Base-by-base conservation (phyloP, 1,139 yeast genomes). In the Sugiyamaella novakii region DNA sequence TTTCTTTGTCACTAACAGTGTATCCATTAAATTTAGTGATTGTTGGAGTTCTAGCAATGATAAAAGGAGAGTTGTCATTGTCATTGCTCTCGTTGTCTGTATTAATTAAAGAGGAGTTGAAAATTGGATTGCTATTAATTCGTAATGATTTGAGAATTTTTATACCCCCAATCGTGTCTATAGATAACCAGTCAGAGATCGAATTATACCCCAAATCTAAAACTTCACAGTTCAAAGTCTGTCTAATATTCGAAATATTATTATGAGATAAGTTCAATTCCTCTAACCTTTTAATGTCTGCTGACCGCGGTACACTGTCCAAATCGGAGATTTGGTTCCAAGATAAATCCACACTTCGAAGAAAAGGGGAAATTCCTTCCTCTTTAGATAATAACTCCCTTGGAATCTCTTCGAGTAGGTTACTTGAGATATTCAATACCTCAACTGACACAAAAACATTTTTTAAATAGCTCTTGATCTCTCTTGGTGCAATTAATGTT, bases 11-110 rank as follows among this genome's bases (percentile, higher is more conserved):
- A 1, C 70, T 61, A 5, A 87, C 66, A 0, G 44, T 43, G 1
- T 80, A 73, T 0, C 95, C 95, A 58, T 88, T 81, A 14, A 88
- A 64, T 19, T 68, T 68, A 1, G 47, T 36, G 0, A 83, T 46
- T 0, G 56, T 51, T 1, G 63, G 62, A 17, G 59, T 66, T 29
- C 91, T 67, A 0, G 83, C 82, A 15, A 86, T 72, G 4, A 79
- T 58, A 39, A 72, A 70, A 3, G 71, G 59, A 2, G 36, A 19
- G 15, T 19, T 39, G 17, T 39, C 43, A 18, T 29, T 17, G 4
- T 29, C 43, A 2, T 18, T 18, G 36, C 11, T 33, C 10, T 33
- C 12, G 11, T 71, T 58, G 8, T 54, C 55, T 7, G 50, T 22
- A 3, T 55, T 39, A 17, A 14, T 18, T 19, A 11, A 5, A 11